A percentile compares a stretch with the other conserved stretches of the same genome.
phyloP scores from a whole-genome alignment of 208 protist species.

The Acanthamoeba royreba region DNA sequence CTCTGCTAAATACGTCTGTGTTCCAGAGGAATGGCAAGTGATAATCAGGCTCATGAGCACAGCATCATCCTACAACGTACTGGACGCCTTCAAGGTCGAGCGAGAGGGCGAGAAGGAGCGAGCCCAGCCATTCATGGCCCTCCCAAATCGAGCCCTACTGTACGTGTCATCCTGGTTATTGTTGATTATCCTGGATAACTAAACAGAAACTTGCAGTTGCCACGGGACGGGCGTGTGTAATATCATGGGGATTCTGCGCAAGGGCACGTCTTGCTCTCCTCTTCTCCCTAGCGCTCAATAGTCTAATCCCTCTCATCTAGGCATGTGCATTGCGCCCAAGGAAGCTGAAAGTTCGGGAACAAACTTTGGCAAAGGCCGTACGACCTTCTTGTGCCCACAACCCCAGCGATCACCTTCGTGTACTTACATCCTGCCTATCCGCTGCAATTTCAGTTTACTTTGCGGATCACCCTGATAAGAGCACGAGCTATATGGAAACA shows the following conservation, averaged over 20 bases:
- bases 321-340: conserved; percentile 4
- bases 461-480: neutral
- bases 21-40: neutral
- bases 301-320: neutral
- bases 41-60: neutral
- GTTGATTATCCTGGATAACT: neutral
- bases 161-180: neutral
- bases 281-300: neutral
- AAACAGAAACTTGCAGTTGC: neutral
- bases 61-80: neutral
- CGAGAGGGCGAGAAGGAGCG: neutral
- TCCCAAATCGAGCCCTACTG: neutral
- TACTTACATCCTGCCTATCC: neutral
- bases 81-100: conserved; percentile 20
- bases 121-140: neutral
- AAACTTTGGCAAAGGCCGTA: conserved; percentile 34
- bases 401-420: no score
- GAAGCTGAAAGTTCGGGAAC: neutral
- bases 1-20: neutral
- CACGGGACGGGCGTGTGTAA: neutral
- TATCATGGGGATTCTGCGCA: neutral
- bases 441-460: neutral
- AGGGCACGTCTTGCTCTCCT: no score
- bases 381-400: no score
- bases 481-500: neutral